These are phyloP conservation scores for Ajuga reptans DNA, from an alignment of 305 asterid genomes.

Conservation along the genomic window DNA sequence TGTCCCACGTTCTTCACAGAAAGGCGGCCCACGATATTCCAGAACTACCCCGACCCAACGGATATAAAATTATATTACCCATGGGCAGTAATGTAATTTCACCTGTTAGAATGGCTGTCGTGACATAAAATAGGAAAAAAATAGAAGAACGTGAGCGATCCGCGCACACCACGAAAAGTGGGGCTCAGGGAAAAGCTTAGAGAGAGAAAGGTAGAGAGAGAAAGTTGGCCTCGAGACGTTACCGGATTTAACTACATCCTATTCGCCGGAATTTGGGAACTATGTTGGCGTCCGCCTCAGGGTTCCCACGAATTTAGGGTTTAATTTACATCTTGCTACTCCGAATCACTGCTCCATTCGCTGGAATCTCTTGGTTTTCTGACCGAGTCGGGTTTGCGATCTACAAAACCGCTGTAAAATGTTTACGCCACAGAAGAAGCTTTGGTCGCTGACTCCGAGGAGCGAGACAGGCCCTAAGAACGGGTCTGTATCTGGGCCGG, in stretches of 20 bases:
- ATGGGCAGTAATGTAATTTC: constrained; percentile 27
- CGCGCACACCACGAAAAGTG: constrained; percentile 59
- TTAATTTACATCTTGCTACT: constrained; percentile 9
- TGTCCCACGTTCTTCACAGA: constrained; percentile 34
- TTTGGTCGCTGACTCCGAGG: constrained; percentile 62
- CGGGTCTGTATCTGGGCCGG: constrained; percentile 40
- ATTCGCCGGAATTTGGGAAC: constrained; percentile 68
- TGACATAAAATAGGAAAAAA: constrained; percentile 23
- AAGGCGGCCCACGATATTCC: constrained; percentile 47
- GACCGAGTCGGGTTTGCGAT: constrained; percentile 39
- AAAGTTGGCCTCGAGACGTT: constrained; percentile 46
- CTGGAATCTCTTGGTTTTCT: background rate
- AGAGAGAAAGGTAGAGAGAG: constrained; percentile 38
- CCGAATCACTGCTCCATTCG: constrained; percentile 14
- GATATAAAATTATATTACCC: background rate
- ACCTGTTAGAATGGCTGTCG: constrained; percentile 13
- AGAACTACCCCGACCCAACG: constrained; percentile 35
- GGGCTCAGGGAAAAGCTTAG: constrained; percentile 24
- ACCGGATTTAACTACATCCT: constrained; percentile 55
- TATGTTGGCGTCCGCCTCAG: constrained; percentile 67
- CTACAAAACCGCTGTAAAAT: constrained; percentile 32
- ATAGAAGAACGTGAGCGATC: constrained; percentile 44
- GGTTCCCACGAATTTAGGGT: constrained; percentile 33
- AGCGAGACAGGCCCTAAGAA: constrained; percentile 44
- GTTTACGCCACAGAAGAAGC: constrained; percentile 75